phyloP scores from a whole-genome alignment of 139 green algal species.

The Chlamydomonas asymmetrica region DNA sequence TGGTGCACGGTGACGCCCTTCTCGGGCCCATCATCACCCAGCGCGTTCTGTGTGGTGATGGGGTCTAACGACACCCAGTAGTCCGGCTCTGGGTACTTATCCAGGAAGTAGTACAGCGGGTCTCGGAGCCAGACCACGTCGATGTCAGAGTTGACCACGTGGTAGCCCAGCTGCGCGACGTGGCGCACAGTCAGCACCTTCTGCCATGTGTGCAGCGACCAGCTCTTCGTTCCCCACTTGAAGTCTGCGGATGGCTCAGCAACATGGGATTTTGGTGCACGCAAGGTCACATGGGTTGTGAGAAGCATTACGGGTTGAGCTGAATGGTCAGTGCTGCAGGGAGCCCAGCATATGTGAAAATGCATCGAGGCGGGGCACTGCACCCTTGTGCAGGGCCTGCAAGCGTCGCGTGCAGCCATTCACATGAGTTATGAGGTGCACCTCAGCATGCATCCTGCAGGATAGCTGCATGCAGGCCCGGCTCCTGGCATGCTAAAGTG shows the following conservation, averaged over 20 bases:
- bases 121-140: slow-evolving; percentile 44
- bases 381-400: no score
- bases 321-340: no score
- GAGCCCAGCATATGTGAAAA: no score
- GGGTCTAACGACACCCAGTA: slow-evolving; percentile 43
- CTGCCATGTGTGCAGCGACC: slow-evolving; percentile 36
- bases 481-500: no score
- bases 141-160: slow-evolving; percentile 40
- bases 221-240: slow-evolving; percentile 36
- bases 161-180: slow-evolving; percentile 36
- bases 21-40: slow-evolving; percentile 40
- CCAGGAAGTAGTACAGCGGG: slow-evolving; percentile 32
- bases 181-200: slow-evolving; percentile 31
- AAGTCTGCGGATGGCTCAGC: slow-evolving; percentile 30
- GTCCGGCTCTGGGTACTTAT: slow-evolving; percentile 29
- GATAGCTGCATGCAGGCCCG: no score
- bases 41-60: slow-evolving; percentile 33
- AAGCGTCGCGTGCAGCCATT: no score
- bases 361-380: no score
- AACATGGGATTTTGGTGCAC: no score
- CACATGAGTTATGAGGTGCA: no score
- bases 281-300: no score
- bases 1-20: slow-evolving; percentile 31
- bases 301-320: no score
- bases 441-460: no score